phyloP scores from a whole-genome alignment of 768 basidiomycete species.

The Psilocybe sp. region DNA sequence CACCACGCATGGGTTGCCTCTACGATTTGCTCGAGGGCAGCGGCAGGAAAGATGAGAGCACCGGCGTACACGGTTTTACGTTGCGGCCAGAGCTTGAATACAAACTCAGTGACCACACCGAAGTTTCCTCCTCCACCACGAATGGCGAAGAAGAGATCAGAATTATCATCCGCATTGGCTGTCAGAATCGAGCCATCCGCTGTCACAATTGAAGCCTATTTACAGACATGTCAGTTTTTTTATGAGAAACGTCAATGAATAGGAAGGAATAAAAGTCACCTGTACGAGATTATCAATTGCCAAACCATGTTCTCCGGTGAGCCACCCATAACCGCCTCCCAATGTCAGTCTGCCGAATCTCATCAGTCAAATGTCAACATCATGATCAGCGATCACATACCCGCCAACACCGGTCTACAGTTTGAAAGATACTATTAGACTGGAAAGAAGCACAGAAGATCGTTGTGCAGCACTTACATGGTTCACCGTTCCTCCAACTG shows the following conservation, averaged over 20 bases:
- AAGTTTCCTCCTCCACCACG: conserved; percentile 54
- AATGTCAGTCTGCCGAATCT: conserved; percentile 35
- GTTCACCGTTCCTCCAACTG: conserved; percentile 47
- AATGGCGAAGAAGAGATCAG: conserved; percentile 53
- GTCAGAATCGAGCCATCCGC: conserved; percentile 40
- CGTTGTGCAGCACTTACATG: conserved; percentile 35
- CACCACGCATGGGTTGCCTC: conserved; percentile 36
- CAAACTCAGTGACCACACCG: conserved; percentile 54
- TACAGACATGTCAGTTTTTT: background rate
- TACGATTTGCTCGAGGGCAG: conserved; percentile 27
- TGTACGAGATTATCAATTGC: conserved; percentile 45
- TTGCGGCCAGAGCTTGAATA: conserved; percentile 46
- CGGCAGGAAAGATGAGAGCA: conserved; percentile 30
- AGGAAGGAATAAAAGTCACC: conserved; percentile 11
- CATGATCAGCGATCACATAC: conserved; percentile 22
- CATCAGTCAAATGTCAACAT: background rate
- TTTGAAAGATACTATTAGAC: background rate
- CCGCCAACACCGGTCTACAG: conserved; percentile 48
- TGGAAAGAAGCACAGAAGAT: background rate
- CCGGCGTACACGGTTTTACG: conserved; percentile 46
- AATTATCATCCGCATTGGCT: conserved; percentile 32
- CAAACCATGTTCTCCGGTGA: conserved; percentile 42
- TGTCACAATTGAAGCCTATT: conserved; percentile 41
- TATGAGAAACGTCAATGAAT: background rate
- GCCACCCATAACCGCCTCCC: conserved; percentile 56